phyloP scores from a whole-genome alignment of 495 filamentous ascomycete genomes.

The Penicillium robsamsonii region DNA sequence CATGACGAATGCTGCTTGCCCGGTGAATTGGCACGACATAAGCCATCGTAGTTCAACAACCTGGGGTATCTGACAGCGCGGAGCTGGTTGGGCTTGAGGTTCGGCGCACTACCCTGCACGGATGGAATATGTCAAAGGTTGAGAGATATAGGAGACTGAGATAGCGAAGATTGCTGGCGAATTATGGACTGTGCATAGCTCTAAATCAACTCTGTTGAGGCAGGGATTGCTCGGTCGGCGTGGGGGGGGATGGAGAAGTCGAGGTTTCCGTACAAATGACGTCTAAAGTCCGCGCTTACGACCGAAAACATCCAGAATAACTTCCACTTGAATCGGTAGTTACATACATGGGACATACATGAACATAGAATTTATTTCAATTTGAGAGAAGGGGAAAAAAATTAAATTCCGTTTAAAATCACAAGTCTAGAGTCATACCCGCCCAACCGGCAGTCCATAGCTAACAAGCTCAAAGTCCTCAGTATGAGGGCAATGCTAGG shows the following conservation, averaged over 20 bases:
- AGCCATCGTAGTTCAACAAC: conserved; percentile 59
- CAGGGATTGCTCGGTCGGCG: neutral
- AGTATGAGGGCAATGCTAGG: conserved; percentile 21
- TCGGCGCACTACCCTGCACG: conserved; percentile 14
- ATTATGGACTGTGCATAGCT: conserved; percentile 18
- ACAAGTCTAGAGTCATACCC: conserved; percentile 16
- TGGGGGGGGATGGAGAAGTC: neutral
- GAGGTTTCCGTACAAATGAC: conserved; percentile 24
- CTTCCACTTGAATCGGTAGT: neutral
- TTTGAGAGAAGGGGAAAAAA: neutral
- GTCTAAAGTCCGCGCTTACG: conserved; percentile 29
- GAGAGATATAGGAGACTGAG: conserved; percentile 1
- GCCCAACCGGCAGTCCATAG: neutral
- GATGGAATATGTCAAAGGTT: too few relatives aligned
- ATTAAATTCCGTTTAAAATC: conserved; percentile 14
- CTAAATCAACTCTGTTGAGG: neutral
- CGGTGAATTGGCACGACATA: conserved; percentile 93
- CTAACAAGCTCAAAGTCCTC: neutral
- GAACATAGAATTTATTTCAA: neutral
- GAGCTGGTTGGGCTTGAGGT: conserved; percentile 13
- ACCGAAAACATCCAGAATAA: conserved; percentile 19
- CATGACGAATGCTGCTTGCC: conserved; percentile 85
- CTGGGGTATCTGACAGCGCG: conserved; percentile 11
- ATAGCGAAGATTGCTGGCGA: neutral
- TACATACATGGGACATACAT: neutral